A percentile compares a stretch with the other conserved stretches of the same genome.
phyloP scores from a whole-genome alignment of 352 stramenopile species.

The Globisporangium solare region DNA sequence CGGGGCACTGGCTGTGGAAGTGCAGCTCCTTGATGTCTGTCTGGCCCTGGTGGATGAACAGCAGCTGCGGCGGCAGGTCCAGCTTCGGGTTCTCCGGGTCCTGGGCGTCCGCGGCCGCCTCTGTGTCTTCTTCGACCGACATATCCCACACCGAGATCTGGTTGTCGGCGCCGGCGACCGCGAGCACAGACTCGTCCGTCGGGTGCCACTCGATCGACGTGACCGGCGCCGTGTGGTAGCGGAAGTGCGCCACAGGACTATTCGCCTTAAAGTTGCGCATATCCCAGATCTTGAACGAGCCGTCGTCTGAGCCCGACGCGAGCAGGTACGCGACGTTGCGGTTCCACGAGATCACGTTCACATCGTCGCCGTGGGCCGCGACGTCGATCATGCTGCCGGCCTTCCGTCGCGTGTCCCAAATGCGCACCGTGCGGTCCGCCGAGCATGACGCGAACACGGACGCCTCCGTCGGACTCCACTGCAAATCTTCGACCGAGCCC shows the following conservation, averaged over 20 bases:
- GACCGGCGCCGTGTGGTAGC: slow-evolving; percentile 94
- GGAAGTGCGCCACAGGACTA: slow-evolving; percentile 92
- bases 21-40: slow-evolving; percentile 99
- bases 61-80: slow-evolving; percentile 96
- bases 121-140: slow-evolving; percentile 97
- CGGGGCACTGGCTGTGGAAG: slow-evolving; percentile 98
- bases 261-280: slow-evolving; percentile 91
- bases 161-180: slow-evolving; percentile 93
- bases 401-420: slow-evolving; percentile 97
- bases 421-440: slow-evolving; percentile 91
- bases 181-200: slow-evolving; percentile 98
- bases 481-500: slow-evolving; percentile 96
- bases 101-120: slow-evolving; percentile 46
- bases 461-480: slow-evolving; percentile 96
- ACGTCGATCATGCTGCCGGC: slow-evolving; percentile 92
- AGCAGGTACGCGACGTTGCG: slow-evolving; percentile 95
- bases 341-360: slow-evolving; percentile 99
- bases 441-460: slow-evolving; percentile 96
- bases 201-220: slow-evolving; percentile 99
- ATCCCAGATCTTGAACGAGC: slow-evolving; percentile 97
- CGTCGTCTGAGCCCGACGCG: slow-evolving; percentile 96
- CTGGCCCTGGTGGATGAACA: slow-evolving; percentile 99
- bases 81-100: slow-evolving; percentile 50
- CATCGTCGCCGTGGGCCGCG: slow-evolving; percentile 92
- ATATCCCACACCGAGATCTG: slow-evolving; percentile 99